Conservation (phyloP, 768 basidiomycete genomes). For the Leccinum subgranulosum region DNA sequence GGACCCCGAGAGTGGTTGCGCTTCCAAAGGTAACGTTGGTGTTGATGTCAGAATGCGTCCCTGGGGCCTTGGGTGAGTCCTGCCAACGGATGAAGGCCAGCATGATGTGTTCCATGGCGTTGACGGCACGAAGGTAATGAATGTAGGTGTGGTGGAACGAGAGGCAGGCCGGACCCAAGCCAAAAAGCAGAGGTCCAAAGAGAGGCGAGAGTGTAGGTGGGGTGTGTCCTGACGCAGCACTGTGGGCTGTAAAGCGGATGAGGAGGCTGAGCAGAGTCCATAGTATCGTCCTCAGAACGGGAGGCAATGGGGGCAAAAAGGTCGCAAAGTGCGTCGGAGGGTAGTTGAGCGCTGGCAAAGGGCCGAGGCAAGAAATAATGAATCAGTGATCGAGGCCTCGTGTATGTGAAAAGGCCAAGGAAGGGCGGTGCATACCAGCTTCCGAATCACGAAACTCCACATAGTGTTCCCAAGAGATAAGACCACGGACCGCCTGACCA, state of each 20-base stretch:
- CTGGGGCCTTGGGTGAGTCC: conserved; percentile 46
- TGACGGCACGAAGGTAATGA: conserved; percentile 75
- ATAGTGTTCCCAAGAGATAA: conserved; percentile 85
- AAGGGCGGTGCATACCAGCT: conserved; percentile 53
- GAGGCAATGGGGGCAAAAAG: conserved; percentile 55
- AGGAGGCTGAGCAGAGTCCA: conserved; percentile 77
- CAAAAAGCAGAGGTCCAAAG: conserved; percentile 88
- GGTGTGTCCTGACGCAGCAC: conserved; percentile 82
- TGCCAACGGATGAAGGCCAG: conserved; percentile 87
- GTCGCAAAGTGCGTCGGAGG: conserved; percentile 69
- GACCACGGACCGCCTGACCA: conserved; percentile 74
- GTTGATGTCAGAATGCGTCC: conserved; percentile 26
- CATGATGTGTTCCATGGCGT: conserved; percentile 92
- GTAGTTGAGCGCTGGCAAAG: conserved; percentile 50
- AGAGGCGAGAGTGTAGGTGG: conserved; percentile 87
- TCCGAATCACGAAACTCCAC: conserved; percentile 78
- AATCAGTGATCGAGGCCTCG: conserved; percentile 20
- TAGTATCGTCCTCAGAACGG: conserved; percentile 57
- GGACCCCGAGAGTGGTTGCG: conserved; percentile 64
- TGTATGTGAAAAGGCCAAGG: conserved; percentile 21
- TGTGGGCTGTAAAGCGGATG: conserved; percentile 78
- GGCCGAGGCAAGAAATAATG: conserved; percentile 15
- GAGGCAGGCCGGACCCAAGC: conserved; percentile 55
- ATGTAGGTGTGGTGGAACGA: conserved; percentile 58
- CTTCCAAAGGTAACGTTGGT: conserved; percentile 41